Evolutionary conservation across 306 rosid genomes (phyloP), one percentile per base, ranked within the genome.

Genomic region (Ammopiptanthus mongolicus): DNA sequence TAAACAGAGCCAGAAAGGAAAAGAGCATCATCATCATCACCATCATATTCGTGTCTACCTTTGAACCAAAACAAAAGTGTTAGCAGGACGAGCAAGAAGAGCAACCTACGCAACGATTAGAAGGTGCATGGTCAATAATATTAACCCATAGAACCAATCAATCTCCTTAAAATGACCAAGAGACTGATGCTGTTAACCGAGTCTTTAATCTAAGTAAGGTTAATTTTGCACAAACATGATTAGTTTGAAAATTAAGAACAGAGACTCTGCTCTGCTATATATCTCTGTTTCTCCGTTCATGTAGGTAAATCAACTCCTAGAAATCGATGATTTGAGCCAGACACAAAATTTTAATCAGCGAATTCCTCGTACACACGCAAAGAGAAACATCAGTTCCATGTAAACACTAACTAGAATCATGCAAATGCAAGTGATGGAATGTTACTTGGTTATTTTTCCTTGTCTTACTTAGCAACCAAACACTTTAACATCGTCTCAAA

Each of bases 391-490:
- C 18, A 14, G 61, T 69, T 81, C 11, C 3, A 74, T 62, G 60
- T 13, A 61, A 55, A 65, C 39, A 56, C 0, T 6, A 36, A 36
- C 42, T 1, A 64, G 0, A 75, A 80, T 31, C 76, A 66, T 48
- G 63, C 69, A 25, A 25, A 25, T 25, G 28, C 28, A 25, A 25
- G 3, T 25, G 1, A 64, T 5, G 8, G 2, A 37, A 14, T 48
- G 44, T 19, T 15, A 6, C 11, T 65, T 11, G 11, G 28, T 44
- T 31, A 37, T 5, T 50, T 68, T 46, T 50, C 57, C 18, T 6
- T 6, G n/a, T 15, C n/a, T 75, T 68, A 50, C 53, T 14, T 21
- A 15, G 71, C 76, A 74, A 71, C 73, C 57, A 64, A 84, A 61
- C 80, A 74, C 28, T 42, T 41, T 1, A 28, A 10, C 62, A 59